Base-by-base conservation (phyloP, 2,329 filamentous ascomycete species). In the Talaromyces sp. region DNA sequence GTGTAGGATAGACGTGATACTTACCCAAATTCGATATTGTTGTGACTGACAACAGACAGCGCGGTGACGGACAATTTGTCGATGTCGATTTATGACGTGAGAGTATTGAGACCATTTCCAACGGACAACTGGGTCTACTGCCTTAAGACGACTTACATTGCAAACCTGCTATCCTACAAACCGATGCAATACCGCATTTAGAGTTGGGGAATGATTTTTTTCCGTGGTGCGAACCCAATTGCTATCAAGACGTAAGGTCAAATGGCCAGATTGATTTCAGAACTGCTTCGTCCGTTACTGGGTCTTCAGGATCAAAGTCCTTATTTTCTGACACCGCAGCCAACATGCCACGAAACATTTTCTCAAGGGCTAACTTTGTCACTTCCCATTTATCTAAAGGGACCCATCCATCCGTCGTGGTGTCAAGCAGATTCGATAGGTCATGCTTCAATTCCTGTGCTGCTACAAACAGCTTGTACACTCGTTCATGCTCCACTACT, bases 221-320 rank as follows among this genome's bases (percentile, higher is more conserved):
- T 10, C 31, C 1, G 8, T 34, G 31, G 7, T 1, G 1, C 31
- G 7, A 34, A 34, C 31, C 31, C 31, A 34, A 34, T 2, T 34
- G 31, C 31, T 38, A 38, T 38, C 36, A 38, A 47, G 19, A 47
- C 19, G n/a, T 13, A 22, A 47, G 56, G 3, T 61, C 63, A 69
- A 76, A 78, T 45, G 76, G 76, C 76, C 74, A 78, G 36, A 77
- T 76, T 53, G 72, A 71, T 68, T 72, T 71, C 13, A 78, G 69
- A 58, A 72, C 72, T 19, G 53, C 66, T 70, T 78, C 74, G 60
- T 70, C 65, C 67, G 66, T 75, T 15, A 78, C 71, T 36, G 72
- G 73, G 62, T 78, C 75, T 67, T 77, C 73, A 47, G 76, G 70
- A 64, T 75, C 73, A 1, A 15, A 62, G 61, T 74, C 59, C 63